phyloP scores from a whole-genome alignment of 192 early-diverging fungal species.

The Entomortierella parvispora region DNA sequence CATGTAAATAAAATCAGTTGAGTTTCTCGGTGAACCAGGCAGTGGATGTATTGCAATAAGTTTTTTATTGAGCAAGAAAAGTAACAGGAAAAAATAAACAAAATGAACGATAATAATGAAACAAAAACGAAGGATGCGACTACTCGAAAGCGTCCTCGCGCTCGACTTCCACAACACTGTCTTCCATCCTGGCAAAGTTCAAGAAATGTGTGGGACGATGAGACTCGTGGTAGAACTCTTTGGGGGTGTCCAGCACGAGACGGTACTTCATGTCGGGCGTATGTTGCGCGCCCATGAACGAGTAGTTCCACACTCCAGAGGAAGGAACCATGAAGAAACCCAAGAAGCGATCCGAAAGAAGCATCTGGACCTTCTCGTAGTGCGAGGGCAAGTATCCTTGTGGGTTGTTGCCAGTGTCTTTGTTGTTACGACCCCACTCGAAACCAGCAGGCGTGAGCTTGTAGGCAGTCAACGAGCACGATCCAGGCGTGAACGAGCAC shows the following conservation, averaged over 20 bases:
- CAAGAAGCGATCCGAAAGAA: conserved; percentile 94
- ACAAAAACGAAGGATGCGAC: too few relatives aligned
- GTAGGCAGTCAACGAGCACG: conserved; percentile 94
- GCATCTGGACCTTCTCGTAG: conserved; percentile 98
- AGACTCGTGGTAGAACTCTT: conserved; percentile 96
- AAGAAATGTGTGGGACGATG: conserved; percentile 97
- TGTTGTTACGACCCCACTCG: conserved; percentile 96
- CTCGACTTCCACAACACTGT: conserved; percentile 64
- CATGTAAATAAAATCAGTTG: too few relatives aligned
- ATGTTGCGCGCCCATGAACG: conserved; percentile 97
- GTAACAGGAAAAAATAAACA: neutral
- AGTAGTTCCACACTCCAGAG: conserved; percentile 98
- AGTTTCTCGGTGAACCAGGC: too few relatives aligned
- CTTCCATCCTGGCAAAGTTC: conserved; percentile 84
- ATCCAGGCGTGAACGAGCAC: conserved; percentile 98
- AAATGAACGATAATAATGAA: conserved; percentile 1
- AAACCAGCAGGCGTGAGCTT: conserved; percentile 96
- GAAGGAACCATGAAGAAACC: conserved; percentile 99
- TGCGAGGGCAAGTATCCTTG: conserved; percentile 87
- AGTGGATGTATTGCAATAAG: too few relatives aligned
- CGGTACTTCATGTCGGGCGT: conserved; percentile 93
- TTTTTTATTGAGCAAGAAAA: neutral
- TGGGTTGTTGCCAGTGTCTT: conserved; percentile 87
- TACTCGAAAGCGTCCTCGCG: conserved; percentile 70
- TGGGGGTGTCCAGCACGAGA: conserved; percentile 89